A percentile compares a stretch with the other conserved stretches of the same genome.
Evolutionary conservation across 192 early-diverging fungal species (phyloP).

Genomic region (Diversispora eburnea): DNA sequence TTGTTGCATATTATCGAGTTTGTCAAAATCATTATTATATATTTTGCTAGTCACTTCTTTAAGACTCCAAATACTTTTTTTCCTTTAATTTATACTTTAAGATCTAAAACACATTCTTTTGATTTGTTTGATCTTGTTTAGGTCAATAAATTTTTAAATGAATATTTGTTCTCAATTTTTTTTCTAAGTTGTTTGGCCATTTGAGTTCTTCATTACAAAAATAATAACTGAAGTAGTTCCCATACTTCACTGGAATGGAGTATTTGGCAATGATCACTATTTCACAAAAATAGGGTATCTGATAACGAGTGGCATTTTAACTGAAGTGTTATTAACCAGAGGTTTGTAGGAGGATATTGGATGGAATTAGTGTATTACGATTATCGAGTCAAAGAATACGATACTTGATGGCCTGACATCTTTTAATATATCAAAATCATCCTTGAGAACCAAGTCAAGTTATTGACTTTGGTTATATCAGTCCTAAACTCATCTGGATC

Average conservation of each 20-base stretch:
- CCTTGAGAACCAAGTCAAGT: background rate
- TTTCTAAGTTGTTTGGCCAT: background rate
- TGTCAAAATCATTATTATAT: too few relatives aligned
- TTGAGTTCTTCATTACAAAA: too few relatives aligned
- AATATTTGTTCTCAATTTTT: constrained; percentile 5
- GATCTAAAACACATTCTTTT: background rate
- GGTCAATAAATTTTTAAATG: background rate
- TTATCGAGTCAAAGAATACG: background rate
- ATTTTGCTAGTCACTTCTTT: background rate
- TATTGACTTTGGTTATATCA: background rate
- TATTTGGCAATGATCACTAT: too few relatives aligned
- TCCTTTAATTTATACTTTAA: constrained; percentile 15
- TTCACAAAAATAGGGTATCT: background rate
- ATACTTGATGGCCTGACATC: background rate
- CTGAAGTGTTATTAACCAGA: background rate
- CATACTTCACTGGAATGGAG: too few relatives aligned
- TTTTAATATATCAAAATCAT: background rate
- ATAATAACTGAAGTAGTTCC: too few relatives aligned
- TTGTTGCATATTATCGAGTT: too few relatives aligned
- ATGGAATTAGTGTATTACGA: background rate
- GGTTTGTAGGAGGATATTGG: background rate
- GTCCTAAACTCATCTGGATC: background rate
- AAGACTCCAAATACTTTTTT: background rate
- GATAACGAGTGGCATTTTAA: background rate
- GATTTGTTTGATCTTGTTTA: background rate